Evolutionary conservation across 164 flowering plant genomes (phyloP), one percentile per base, ranked within the genome.

Genomic region (Aristolochia contorta): DNA sequence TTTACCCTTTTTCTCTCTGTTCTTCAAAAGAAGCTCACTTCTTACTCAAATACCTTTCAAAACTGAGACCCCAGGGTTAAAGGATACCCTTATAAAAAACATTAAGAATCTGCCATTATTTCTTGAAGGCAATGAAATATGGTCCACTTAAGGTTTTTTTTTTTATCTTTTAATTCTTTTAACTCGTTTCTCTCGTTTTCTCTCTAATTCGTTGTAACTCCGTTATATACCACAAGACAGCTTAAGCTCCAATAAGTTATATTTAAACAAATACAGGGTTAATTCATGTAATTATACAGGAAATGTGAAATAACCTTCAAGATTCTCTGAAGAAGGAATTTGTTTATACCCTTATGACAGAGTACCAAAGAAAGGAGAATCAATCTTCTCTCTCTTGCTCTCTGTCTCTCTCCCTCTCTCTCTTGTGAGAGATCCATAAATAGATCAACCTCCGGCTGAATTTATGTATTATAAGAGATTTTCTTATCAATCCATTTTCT

Each of bases 351-450:
- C 55, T 20, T 16, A 22, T 13, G 30, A 53, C 16, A 53, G 14
- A 52, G 8, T 5, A 53, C 56, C 56, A 3, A n/a, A 53, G 47
- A 59, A 0, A n/a, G 23, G 47, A 59, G 48, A 24, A 47, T 33
- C n/a, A 57, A 54, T 41, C 16, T 58, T 49, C 63, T 61, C 57
- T 54, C 55, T 37, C 60, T 37, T 3, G 33, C 49, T 16, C 19
- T 47, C 43, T 37, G 7, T 37, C 9, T 15, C 49, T 20, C 6
- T 14, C 46, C 33, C 60, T 57, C 16, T 58, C 49, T 16, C 19
- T 47, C 43, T 37, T 10, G 43, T 37, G 7, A 37, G 43, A 37
- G 43, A 37, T 37, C 43, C 43, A 37, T 37, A 37, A 37, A 37
- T 37, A 37, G 43, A 37, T 37, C 43, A 37, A 37, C 43, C 43